Percentiles rank a stretch among this genome's conserved stretches.
These are phyloP conservation scores for Piloderma croceum DNA, from an alignment of 768 basidiomycete genomes.

Conservation along the genomic window DNA sequence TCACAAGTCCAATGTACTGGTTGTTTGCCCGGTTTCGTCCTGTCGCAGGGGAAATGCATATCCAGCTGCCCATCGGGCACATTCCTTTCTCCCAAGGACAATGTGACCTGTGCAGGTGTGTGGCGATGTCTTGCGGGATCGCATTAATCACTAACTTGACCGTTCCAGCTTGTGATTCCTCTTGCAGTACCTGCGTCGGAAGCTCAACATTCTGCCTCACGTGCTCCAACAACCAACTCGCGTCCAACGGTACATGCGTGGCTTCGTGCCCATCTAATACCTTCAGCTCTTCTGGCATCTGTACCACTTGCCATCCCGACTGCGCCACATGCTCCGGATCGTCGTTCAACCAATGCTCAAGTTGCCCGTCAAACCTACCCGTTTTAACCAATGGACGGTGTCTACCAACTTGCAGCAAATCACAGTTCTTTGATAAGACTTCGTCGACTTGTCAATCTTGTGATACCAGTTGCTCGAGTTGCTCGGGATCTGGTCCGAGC, in stretches of 20 bases:
- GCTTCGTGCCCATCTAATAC: conserved; percentile 68
- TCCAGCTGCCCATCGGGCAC: conserved; percentile 66
- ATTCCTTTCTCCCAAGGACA: conserved; percentile 67
- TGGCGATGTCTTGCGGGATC: conserved; percentile 5
- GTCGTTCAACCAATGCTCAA: conserved; percentile 73
- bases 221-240: conserved; percentile 61
- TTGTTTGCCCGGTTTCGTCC: conserved; percentile 71
- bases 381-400: conserved; percentile 75
- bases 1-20: conserved; percentile 66
- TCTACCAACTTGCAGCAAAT: conserved; percentile 67
- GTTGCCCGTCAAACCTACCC: conserved; percentile 61
- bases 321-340: conserved; percentile 79
- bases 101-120: conserved; percentile 70
- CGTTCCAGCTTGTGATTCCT: conserved; percentile 57
- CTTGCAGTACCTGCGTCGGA: conserved; percentile 68
- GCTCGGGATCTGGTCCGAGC: conserved; percentile 60
- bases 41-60: conserved; percentile 67
- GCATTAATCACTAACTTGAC: background rate
- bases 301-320: conserved; percentile 78
- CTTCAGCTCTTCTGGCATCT: conserved; percentile 60
- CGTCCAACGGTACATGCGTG: conserved; percentile 69
- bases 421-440: conserved; percentile 66
- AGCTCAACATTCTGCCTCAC: conserved; percentile 67
- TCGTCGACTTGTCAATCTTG: conserved; percentile 64
- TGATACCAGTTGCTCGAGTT: conserved; percentile 74